Conservation (phyloP, 2,329 filamentous ascomycete genomes). For the Aspergillus oerlinghausenensis region DNA sequence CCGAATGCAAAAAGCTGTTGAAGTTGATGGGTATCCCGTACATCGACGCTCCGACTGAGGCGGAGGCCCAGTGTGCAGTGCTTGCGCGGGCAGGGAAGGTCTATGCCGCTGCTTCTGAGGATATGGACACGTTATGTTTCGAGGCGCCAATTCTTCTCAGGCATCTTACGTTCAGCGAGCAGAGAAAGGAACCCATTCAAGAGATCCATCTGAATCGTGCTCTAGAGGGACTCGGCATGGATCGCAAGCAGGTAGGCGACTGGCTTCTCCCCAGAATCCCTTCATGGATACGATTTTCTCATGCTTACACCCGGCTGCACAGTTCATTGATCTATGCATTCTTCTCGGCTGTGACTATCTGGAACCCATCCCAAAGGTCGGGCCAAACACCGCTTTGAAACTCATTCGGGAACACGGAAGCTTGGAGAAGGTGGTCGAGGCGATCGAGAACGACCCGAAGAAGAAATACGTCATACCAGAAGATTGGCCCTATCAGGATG, state of each 20-base stretch:
- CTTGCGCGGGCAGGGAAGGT: conserved; percentile 89
- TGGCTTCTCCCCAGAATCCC: too few relatives aligned
- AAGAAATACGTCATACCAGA: conserved; percentile 81
- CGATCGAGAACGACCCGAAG: conserved; percentile 69
- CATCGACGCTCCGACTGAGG: conserved; percentile 92
- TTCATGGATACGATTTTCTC: conserved; percentile 5
- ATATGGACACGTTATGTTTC: conserved; percentile 98
- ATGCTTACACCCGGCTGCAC: conserved; percentile 5
- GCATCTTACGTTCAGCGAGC: conserved; percentile 94
- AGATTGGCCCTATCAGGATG: conserved; percentile 95
- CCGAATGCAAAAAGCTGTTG: conserved; percentile 83
- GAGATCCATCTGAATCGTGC: conserved; percentile 88
- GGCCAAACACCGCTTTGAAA: conserved; percentile 85
- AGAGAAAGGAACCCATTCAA: conserved; percentile 94
- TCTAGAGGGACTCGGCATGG: conserved; percentile 82
- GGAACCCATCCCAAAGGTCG: conserved; percentile 91
- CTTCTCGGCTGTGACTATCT: conserved; percentile 96
- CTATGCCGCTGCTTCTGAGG: conserved; percentile 92
- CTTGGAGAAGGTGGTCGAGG: conserved; percentile 81
- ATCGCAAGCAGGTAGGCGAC: conserved; percentile 65
- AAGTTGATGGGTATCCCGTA: conserved; percentile 96
- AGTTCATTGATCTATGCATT: conserved; percentile 98
- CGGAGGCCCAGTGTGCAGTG: conserved; percentile 91
- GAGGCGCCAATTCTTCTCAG: conserved; percentile 84
- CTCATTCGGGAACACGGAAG: conserved; percentile 87